Base-by-base conservation (phyloP, 2,329 filamentous ascomycete species). In the Magnaporthiopsis rhizophila region DNA sequence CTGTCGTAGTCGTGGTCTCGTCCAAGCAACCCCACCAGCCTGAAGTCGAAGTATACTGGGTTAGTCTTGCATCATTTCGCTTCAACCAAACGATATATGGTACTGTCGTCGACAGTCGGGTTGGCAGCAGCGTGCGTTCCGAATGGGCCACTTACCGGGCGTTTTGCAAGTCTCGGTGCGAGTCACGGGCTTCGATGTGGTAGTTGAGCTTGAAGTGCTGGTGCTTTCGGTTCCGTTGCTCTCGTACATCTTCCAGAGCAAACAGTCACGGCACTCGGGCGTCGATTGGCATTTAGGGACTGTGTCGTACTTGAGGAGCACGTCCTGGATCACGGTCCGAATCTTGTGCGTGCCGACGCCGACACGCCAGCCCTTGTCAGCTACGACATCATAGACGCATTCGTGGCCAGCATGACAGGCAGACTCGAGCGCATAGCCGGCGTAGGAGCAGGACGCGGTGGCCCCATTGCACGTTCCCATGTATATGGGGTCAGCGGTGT, bases 381-480 rank as follows among this genome's bases (percentile, higher is more conserved):
- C 87, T 34, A 98, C 94, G 0, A 95, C 95, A 71, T 99, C 94
- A 73, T 97, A 99, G 0, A 90, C 86, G 71, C 95, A 98, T 73
- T 95, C 89, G 63, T 85, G 84, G 9, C 95, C 95, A 0, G 91
- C 90, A 71, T 98, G 95, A 70, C 95, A 99, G n/a, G 88, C 83
- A 15, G 92, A 90, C 76, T 99, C 92, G 81, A 99, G 84, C 1
- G 95, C 93, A 74, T 98, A 99, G 0, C 95, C 95, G 1, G 88
- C 94, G 71, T 96, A 87, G 0, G 93, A 95, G 75, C 95, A 98
- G 13, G 89, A 87, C 3, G 94, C 93, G 2, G 91, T 92, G 3
- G 91, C 91, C 38, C 90, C 91, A 71, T 97, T 97, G 77, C 95
- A 98, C 0, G 89, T 91, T 38, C 95, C 95, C 79, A 97, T 93